These are phyloP conservation scores for Metschnikowia amazonensis DNA, from an alignment of 805 yeast genomes.

Conservation along the genomic window DNA sequence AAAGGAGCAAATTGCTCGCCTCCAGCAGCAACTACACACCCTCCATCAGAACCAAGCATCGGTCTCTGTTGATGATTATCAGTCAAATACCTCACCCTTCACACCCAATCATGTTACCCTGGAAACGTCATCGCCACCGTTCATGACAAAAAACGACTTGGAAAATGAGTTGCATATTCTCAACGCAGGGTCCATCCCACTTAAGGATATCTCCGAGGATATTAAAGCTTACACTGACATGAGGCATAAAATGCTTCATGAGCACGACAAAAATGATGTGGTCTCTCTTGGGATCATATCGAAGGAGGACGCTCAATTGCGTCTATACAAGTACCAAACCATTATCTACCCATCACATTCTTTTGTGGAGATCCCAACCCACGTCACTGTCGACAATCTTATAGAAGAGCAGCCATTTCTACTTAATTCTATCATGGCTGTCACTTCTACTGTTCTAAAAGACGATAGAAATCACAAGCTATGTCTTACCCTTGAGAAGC, in stretches of 20 bases:
- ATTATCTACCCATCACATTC: slow-evolving; percentile 50
- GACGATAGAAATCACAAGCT: slow-evolving; percentile 33
- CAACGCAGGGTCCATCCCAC: slow-evolving; percentile 28
- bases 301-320: slow-evolving; percentile 51
- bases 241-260: slow-evolving; percentile 32
- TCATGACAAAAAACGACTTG: slow-evolving; percentile 33
- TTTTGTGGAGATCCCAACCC: slow-evolving; percentile 50
- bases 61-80: neutral
- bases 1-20: slow-evolving; percentile 19
- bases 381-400: slow-evolving; percentile 44
- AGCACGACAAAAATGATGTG: slow-evolving; percentile 40
- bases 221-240: slow-evolving; percentile 45
- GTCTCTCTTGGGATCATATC: slow-evolving; percentile 56
- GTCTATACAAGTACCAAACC: slow-evolving; percentile 50
- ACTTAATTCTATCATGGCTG: slow-evolving; percentile 61
- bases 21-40: slow-evolving; percentile 17
- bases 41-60: slow-evolving; percentile 10
- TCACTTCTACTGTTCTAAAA: slow-evolving; percentile 46
- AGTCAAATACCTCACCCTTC: neutral
- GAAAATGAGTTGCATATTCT: slow-evolving; percentile 40
- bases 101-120: neutral
- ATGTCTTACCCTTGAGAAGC: slow-evolving; percentile 48
- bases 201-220: slow-evolving; percentile 43
- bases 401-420: slow-evolving; percentile 54
- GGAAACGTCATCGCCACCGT: slow-evolving; percentile 21